Evolutionary conservation across 225 moss, liverwort and hornwort species (phyloP).

Genomic region (Polytrichum formosum): DNA sequence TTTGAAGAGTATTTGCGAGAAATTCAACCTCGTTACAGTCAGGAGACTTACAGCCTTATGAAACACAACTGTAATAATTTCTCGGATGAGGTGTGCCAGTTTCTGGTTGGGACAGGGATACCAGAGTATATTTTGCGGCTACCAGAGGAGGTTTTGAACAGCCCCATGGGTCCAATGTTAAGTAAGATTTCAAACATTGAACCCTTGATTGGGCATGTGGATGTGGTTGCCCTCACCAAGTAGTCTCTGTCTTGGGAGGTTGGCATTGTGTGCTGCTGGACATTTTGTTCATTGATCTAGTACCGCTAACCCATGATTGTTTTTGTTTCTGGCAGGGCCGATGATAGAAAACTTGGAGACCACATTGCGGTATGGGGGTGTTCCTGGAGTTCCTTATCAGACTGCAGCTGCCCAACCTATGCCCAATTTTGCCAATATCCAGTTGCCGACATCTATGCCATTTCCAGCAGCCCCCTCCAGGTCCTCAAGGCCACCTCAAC

Average conservation of each 20-base stretch:
- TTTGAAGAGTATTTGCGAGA: slow-evolving; percentile 87
- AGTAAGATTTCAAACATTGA: slow-evolving; percentile 38
- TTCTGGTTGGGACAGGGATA: slow-evolving; percentile 77
- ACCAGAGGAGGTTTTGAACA: slow-evolving; percentile 82
- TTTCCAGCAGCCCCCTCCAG: slow-evolving; percentile 37
- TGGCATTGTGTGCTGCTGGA: no score
- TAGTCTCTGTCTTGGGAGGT: background rate
- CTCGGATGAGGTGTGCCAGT: slow-evolving; percentile 82
- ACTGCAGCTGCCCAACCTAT: slow-evolving; percentile 25
- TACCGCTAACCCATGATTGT: background rate
- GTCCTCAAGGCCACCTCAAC: slow-evolving; percentile 23
- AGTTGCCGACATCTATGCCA: slow-evolving; percentile 58
- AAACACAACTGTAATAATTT: slow-evolving; percentile 97
- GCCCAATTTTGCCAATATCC: slow-evolving; percentile 62
- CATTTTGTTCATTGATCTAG: no score
- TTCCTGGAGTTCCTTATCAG: slow-evolving; percentile 65
- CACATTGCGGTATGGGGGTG: slow-evolving; percentile 80
- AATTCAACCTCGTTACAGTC: slow-evolving; percentile 79
- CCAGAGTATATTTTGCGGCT: slow-evolving; percentile 78
- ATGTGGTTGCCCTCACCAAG: background rate
- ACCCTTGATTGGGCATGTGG: background rate
- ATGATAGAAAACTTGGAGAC: slow-evolving; percentile 87
- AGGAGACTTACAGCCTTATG: slow-evolving; percentile 77
- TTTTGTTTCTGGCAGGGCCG: slow-evolving; percentile 50
- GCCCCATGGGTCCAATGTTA: slow-evolving; percentile 78